Evolutionary conservation across 2,329 filamentous ascomycete species (phyloP), one percentile per base, ranked within the genome.

Genomic region (Diaporthe destruens): DNA sequence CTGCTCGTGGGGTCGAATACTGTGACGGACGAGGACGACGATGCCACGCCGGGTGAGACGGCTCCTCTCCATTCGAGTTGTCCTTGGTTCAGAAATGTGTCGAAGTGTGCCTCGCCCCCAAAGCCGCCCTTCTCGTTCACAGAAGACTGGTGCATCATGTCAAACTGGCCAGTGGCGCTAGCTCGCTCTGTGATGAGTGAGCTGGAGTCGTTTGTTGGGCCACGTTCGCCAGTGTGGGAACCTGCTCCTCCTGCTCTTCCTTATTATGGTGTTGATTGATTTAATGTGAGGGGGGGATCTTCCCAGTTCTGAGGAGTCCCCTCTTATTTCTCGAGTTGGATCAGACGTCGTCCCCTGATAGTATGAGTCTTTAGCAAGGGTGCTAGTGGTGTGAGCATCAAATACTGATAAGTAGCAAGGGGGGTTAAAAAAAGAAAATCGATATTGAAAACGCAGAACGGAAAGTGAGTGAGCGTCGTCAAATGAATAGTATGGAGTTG

Each of bases 21-120:
- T 49, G 72, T 74, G 56, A 72, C 69, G 23, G 72, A 74, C 20
- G 72, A 74, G 14, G 72, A 71, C 1, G 66, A 74, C 11, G 72
- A 74, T 34, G 57, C 55, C 18, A 70, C 34, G 0, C 72, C 72
- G 2, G 44, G 57, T 1, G 68, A 66, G 12, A 53, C 61, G 7
- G 61, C 29, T 20, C 47, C 18, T 23, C 47, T 53, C 39, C 59
- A 14, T 29, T 29, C 29, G 5, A 29, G 29, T 2, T 25, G 57
- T 25, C 68, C 57, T 23, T 72, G 72, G 65, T 72, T 72, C 34
- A 72, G 23, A 34, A 72, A 74, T 2, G 63, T 68, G 34, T 72
- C 66, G 44, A 42, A 72, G 47, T 74, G 71, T 20, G 44, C 57
- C 8, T 51, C 55, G 12, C 51, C 55, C 1, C n/a, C 66, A 14